Evolutionary conservation across 1,284 basidiomycete species (phyloP).

Genomic region (Marasmius tenuissimus): DNA sequence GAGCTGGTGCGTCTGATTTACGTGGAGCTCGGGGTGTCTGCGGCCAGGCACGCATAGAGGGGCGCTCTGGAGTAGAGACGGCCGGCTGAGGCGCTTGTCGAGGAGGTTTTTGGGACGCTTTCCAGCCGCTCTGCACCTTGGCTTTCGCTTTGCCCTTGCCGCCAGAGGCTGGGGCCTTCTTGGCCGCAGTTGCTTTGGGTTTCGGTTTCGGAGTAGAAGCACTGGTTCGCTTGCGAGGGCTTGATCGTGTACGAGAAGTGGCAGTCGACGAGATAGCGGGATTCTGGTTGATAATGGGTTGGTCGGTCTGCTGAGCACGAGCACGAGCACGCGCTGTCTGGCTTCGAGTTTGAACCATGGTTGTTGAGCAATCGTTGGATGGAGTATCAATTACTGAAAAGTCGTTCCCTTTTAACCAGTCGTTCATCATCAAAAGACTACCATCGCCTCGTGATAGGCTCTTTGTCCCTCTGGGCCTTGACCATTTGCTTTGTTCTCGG

Average conservation of each 20-base stretch:
- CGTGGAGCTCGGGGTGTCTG: neutral
- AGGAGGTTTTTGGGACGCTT: neutral
- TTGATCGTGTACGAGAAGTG: neutral
- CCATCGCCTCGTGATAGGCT: no score
- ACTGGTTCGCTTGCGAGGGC: neutral
- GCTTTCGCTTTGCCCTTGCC: neutral
- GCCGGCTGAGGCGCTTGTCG: neutral
- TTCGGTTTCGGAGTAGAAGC: neutral
- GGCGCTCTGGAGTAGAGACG: neutral
- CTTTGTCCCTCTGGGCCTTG: no score
- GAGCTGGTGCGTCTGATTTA: neutral
- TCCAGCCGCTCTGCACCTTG: neutral
- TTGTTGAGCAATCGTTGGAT: neutral
- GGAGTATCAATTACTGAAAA: neutral
- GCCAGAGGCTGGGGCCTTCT: neutral
- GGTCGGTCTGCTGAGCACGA: neutral
- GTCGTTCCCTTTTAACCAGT: neutral
- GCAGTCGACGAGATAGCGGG: neutral
- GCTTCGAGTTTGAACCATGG: neutral
- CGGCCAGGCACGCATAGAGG: neutral
- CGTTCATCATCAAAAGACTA: neutral
- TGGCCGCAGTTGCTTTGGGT: neutral
- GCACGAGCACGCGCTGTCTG: neutral
- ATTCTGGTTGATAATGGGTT: neutral
- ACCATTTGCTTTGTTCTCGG: no score